Conservation (phyloP, 306 rosid species). For the Begonia masoniana region DNA sequence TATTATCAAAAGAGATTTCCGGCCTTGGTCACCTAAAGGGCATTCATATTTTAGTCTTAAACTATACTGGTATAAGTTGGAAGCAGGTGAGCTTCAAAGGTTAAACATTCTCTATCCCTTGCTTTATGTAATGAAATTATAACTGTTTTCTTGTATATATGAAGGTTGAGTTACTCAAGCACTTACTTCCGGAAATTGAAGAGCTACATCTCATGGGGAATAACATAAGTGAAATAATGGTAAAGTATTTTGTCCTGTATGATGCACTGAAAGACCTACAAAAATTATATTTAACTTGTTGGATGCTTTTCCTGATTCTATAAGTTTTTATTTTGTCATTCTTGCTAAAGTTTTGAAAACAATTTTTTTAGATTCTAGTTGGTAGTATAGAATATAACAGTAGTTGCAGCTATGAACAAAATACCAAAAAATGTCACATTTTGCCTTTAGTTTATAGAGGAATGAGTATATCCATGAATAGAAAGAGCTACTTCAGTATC, state of each 20-base stretch:
- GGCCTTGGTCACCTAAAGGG: constrained; percentile 40
- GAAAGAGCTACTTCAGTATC: no score
- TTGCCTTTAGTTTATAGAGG: no score
- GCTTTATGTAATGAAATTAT: constrained; percentile 5
- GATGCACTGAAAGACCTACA: constrained; percentile 7
- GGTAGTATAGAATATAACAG: no score
- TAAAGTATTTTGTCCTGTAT: constrained; percentile 18
- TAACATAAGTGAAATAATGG: constrained; percentile 54
- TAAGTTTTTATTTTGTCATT: not conserved
- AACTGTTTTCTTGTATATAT: constrained; percentile 17
- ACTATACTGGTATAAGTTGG: constrained; percentile 65
- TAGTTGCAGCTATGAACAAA: no score
- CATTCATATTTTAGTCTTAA: constrained; percentile 60
- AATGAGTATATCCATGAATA: no score
- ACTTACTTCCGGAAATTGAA: constrained; percentile 53
- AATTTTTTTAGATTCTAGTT: no score
- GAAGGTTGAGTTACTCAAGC: constrained; percentile 65
- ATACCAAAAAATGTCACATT: no score
- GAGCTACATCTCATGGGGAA: constrained; percentile 89
- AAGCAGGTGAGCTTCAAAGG: constrained; percentile 35
- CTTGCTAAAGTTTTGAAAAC: not conserved
- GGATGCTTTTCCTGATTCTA: not conserved
- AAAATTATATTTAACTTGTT: not conserved
- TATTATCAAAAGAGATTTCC: constrained; percentile 36
- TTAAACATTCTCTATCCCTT: not conserved